Percentiles rank a stretch among this genome's conserved stretches.
phyloP scores from a whole-genome alignment of 1,284 basidiomycete genomes.

The Irpex rosettiformis region DNA sequence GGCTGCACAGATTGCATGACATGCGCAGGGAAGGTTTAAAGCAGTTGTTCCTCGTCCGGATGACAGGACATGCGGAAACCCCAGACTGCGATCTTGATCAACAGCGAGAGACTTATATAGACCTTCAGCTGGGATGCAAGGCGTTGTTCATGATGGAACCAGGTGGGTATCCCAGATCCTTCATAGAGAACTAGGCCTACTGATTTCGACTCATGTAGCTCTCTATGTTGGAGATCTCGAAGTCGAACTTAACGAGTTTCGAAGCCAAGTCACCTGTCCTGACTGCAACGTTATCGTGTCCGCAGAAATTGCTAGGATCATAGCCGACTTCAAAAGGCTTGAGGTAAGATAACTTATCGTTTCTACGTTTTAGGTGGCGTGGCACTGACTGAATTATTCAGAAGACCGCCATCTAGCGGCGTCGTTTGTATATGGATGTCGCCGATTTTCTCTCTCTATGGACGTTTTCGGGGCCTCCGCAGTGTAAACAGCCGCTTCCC shows the following conservation, averaged over 20 bases:
- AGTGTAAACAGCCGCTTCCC: too few species aligned
- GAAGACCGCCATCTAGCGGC: too few species aligned
- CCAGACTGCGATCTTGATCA: constrained; percentile 25
- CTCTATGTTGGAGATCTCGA: neutral
- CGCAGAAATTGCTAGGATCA: neutral
- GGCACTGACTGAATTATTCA: too few species aligned
- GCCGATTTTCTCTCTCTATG: too few species aligned
- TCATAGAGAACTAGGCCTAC: neutral
- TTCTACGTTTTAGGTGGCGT: too few species aligned
- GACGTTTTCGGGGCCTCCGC: too few species aligned
- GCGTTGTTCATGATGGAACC: constrained; percentile 35
- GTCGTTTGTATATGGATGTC: too few species aligned
- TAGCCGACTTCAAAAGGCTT: neutral
- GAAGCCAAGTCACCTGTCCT: neutral
- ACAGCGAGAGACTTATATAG: constrained; percentile 32
- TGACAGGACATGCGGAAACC: constrained; percentile 33
- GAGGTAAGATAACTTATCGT: too few species aligned
- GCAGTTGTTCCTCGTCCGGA: constrained; percentile 34
- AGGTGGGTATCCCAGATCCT: constrained; percentile 19
- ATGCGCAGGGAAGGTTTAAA: constrained; percentile 36
- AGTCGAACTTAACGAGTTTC: neutral
- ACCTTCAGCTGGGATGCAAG: constrained; percentile 28
- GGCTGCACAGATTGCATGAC: constrained; percentile 37
- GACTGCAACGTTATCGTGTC: neutral
- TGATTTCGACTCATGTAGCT: neutral